Percentiles rank a stretch among this genome's conserved stretches.
phyloP scores from a whole-genome alignment of 2,329 filamentous ascomycete species.

The Bipolaris bicolor region DNA sequence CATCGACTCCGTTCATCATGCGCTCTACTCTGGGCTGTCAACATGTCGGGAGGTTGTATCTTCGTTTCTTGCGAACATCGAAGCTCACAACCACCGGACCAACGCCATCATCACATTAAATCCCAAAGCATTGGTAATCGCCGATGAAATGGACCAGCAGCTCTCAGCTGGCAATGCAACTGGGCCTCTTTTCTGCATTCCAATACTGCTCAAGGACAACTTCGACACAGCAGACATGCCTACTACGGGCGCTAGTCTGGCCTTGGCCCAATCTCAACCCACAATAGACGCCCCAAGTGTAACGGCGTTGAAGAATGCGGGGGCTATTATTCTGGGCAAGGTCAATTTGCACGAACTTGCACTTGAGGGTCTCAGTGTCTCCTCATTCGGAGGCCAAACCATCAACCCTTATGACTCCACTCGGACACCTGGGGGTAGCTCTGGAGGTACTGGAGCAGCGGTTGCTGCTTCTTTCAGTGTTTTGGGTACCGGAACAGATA shows the following conservation, averaged over 20 bases:
- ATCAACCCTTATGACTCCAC: slow-evolving; percentile 69
- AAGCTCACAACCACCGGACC: slow-evolving; percentile 61
- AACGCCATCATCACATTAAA: slow-evolving; percentile 65
- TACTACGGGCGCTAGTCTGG: slow-evolving; percentile 63
- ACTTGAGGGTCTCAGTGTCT: slow-evolving; percentile 67
- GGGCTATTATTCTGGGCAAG: slow-evolving; percentile 64
- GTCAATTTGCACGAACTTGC: slow-evolving; percentile 68
- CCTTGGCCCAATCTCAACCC: slow-evolving; percentile 57
- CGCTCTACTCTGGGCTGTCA: slow-evolving; percentile 59
- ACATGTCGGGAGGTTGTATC: slow-evolving; percentile 63
- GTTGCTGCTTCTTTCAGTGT: slow-evolving; percentile 65
- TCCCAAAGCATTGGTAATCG: slow-evolving; percentile 54
- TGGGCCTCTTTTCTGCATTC: slow-evolving; percentile 65
- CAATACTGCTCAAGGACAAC: slow-evolving; percentile 69
- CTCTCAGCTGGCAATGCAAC: slow-evolving; percentile 58
- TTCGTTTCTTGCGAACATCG: slow-evolving; percentile 63
- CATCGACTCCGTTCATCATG: slow-evolving; percentile 62
- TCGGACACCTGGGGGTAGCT: slow-evolving; percentile 70
- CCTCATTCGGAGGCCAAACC: slow-evolving; percentile 68
- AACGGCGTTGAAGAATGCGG: slow-evolving; percentile 55
- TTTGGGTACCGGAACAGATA: slow-evolving; percentile 65
- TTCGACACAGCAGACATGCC: slow-evolving; percentile 62
- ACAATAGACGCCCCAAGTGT: slow-evolving; percentile 59
- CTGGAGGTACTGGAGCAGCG: slow-evolving; percentile 67
- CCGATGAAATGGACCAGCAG: slow-evolving; percentile 57